Percentiles rank a stretch among this genome's conserved stretches.
Conservation (phyloP, 495 filamentous ascomycete genomes). For the Schizothecium vesticola region DNA sequence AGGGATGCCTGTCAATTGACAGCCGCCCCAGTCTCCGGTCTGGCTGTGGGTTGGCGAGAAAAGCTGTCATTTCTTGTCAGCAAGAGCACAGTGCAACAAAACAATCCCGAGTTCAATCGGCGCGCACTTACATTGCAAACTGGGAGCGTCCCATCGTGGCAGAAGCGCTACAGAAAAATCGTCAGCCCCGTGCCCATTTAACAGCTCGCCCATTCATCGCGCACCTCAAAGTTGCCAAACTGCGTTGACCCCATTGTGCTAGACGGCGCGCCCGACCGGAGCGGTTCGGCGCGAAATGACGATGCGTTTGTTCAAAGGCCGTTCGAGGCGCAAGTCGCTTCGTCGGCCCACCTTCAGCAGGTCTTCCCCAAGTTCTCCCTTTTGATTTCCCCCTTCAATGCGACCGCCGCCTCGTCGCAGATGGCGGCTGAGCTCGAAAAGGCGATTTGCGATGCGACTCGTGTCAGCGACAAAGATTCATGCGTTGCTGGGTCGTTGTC, state of each 20-base stretch:
- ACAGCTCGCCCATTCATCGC: neutral
- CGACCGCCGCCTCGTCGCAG: neutral
- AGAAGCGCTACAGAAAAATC: slow-evolving; percentile 64
- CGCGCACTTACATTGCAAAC: slow-evolving; percentile 82
- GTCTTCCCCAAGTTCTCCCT: neutral
- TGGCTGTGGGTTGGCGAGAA: slow-evolving; percentile 40
- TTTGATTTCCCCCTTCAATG: slow-evolving; percentile 3
- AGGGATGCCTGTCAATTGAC: slow-evolving; percentile 65
- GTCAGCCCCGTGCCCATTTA: slow-evolving; percentile 17
- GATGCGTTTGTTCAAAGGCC: slow-evolving; percentile 6
- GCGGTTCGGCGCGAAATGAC: slow-evolving; percentile 7
- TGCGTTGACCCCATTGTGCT: slow-evolving; percentile 61
- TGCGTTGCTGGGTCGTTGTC: slow-evolving; percentile 1
- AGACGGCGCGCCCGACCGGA: slow-evolving; percentile 25
- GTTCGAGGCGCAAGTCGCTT: neutral
- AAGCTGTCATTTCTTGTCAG: slow-evolving; percentile 28
- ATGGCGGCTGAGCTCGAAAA: neutral
- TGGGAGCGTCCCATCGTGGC: slow-evolving; percentile 91
- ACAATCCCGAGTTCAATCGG: neutral
- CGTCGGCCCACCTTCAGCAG: neutral
- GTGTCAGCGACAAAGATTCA: slow-evolving; percentile 12
- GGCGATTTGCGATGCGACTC: slow-evolving; percentile 7
- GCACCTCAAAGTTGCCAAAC: slow-evolving; percentile 87
- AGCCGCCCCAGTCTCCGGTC: slow-evolving; percentile 55
- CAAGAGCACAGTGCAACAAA: too few relatives aligned